Base-by-base conservation (phyloP, 306 rosid genomes). In the Abrus precatorius region DNA sequence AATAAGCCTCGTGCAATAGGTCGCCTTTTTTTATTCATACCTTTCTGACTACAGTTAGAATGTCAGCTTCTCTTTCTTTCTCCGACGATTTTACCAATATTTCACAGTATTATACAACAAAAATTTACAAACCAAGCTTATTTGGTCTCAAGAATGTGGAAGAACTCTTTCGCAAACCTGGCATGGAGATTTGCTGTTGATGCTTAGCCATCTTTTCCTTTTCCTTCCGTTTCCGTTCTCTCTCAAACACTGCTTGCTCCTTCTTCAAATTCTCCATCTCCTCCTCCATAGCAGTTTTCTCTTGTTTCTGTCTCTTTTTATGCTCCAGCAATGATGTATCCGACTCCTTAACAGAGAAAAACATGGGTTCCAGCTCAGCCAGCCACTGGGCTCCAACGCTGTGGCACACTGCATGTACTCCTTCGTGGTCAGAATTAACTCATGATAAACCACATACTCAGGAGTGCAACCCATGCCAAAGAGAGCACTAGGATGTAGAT, bases 371-470 rank as follows among this genome's bases (percentile, higher is more conserved):
- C 72, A 95, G 78, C 79, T 95, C 99, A 7, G 99, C 99, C 73
- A 95, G 6, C 99, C 99, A 93, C 40, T 95, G 99, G 99, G 95
- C 84, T 95, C 99, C 84, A 93, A 98, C 0, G 99, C 97, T 0
- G 99, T 95, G 32, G 97, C 99, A 69, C 99, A 95, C 69, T 95
- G 99, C 99, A 93, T 95, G 81, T 95, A 95, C 88, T 95, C 99
- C 79, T 95, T 95, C 0, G 91, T 68, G 0, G 99, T 95, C 86
- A 95, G 83, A 64, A 95, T 80, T 78, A 95, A 66, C 86, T 93
- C 99, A 5, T 95, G 98, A 82, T 95, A 95, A 53, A 95, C 99
- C 9, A 93, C 95, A 14, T 95, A 80, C 2, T 95, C 99, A 0
- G 99, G 99, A 53, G 95, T 95, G 85, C 97, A 93, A 59, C 99